Conservation (phyloP, 495 filamentous ascomycete species). For the Talaromyces stipitatus region DNA sequence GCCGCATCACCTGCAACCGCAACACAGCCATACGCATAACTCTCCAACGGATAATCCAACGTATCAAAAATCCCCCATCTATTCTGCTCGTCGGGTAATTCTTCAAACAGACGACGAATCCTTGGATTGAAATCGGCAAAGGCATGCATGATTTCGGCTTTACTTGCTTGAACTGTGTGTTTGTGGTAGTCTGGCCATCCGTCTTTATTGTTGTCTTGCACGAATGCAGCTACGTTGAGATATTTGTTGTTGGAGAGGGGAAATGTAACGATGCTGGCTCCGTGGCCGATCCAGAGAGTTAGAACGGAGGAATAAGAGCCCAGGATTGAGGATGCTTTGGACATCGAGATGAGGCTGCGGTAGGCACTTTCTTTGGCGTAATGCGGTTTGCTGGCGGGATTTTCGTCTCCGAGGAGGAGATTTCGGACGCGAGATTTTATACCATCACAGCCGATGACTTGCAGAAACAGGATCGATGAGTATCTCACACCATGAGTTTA, state of each 20-base stretch:
- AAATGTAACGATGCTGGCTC: conserved; percentile 1
- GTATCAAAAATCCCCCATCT: neutral
- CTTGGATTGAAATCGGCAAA: conserved; percentile 6
- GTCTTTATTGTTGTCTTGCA: conserved; percentile 8
- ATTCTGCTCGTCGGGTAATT: conserved; percentile 19
- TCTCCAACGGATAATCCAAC: neutral
- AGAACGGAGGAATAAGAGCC: neutral
- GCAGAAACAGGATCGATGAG: conserved; percentile 15
- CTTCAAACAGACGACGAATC: conserved; percentile 11
- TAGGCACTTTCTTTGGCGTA: neutral
- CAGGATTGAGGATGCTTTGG: neutral
- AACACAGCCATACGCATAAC: conserved; percentile 11
- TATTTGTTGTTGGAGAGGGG: conserved; percentile 16
- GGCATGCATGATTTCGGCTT: neutral
- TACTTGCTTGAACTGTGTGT: neutral
- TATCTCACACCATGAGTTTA: too few relatives aligned
- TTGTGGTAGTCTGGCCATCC: neutral
- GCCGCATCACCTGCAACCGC: conserved; percentile 30
- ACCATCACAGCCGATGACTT: conserved; percentile 52
- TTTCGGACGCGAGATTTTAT: conserved; percentile 32
- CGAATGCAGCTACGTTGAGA: conserved; percentile 20
- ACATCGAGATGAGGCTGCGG: neutral
- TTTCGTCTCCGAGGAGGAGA: neutral
- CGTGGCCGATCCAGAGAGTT: neutral
- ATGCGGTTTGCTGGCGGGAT: neutral